Conservation (phyloP, 345 rosid genomes). For the Brassica cretica region DNA sequence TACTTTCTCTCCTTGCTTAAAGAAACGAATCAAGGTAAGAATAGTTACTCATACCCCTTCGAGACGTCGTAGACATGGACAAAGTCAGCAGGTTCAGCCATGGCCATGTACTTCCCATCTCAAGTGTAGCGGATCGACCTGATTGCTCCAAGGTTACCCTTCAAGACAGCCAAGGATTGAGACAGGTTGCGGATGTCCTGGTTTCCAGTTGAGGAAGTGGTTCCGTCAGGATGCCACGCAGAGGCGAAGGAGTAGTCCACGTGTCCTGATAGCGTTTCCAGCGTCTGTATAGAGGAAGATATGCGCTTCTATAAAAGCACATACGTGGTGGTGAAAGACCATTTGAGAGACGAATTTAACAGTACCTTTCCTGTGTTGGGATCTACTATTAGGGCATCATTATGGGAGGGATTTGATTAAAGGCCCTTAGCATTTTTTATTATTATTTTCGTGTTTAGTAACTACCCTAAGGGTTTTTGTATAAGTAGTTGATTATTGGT, state of each 20-base stretch:
- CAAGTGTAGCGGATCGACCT: conserved; percentile 69
- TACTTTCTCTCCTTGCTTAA: conserved; percentile 28
- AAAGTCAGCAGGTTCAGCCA: conserved; percentile 85
- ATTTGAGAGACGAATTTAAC: no score
- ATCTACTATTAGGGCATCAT: no score
- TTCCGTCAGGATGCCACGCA: conserved; percentile 76
- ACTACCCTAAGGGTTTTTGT: no score
- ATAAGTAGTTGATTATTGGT: no score
- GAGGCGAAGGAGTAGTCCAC: conserved; percentile 81
- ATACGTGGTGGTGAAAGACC: no score
- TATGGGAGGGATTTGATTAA: no score
- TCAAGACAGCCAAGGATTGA: conserved; percentile 55
- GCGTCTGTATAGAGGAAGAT: conserved; percentile 40
- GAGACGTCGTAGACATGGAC: conserved; percentile 69
- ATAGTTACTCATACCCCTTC: conserved; percentile 46
- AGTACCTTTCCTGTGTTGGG: no score
- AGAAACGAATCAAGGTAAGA: conserved; percentile 51
- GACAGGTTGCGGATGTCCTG: conserved; percentile 71
- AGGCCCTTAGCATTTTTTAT: no score
- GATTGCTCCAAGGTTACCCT: conserved; percentile 81
- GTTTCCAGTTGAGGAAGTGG: conserved; percentile 74
- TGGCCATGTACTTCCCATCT: conserved; percentile 75
- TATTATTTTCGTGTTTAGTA: no score
- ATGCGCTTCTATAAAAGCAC: no score
- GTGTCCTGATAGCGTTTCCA: conserved; percentile 57